A percentile compares a stretch with the other conserved stretches of the same genome.
Conservation (phyloP, 768 basidiomycete species). For the Hericium erinaceus region DNA sequence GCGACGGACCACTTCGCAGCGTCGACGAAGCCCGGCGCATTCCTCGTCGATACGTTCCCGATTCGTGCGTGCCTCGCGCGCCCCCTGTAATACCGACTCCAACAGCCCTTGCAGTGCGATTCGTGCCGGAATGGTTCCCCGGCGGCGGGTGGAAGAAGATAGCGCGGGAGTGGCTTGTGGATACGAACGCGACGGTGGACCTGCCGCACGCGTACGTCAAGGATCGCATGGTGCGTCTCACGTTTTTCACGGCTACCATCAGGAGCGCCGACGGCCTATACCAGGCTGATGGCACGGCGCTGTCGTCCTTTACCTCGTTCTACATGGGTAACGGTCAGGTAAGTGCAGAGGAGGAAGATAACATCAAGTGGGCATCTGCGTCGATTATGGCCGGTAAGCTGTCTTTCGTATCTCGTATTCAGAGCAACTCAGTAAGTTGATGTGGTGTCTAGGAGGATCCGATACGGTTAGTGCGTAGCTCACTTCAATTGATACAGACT, state of each 20-base stretch:
- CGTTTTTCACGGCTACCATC: not conserved
- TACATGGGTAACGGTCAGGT: not conserved
- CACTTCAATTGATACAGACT: not conserved
- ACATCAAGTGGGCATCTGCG: slow-evolving; percentile 18
- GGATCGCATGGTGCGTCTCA: not conserved
- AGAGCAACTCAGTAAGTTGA: not conserved
- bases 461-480: not conserved
- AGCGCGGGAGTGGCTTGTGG: not conserved
- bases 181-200: not conserved
- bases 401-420: not conserved
- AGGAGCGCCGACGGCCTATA: not conserved
- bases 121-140: slow-evolving; percentile 6
- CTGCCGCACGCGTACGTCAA: not conserved
- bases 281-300: not conserved
- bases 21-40: not conserved
- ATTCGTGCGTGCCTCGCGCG: not conserved
- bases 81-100: not conserved
- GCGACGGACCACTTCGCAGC: not conserved
- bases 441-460: not conserved
- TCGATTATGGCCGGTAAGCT: not conserved
- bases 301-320: not conserved
- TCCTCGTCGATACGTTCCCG: slow-evolving; percentile 1
- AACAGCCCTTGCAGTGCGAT: not conserved
- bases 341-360: not conserved
- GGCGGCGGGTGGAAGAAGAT: not conserved